Evolutionary conservation across 129 eudicot genomes (phyloP), one percentile per base, ranked within the genome.

Genomic region (Escallonia rubra): DNA sequence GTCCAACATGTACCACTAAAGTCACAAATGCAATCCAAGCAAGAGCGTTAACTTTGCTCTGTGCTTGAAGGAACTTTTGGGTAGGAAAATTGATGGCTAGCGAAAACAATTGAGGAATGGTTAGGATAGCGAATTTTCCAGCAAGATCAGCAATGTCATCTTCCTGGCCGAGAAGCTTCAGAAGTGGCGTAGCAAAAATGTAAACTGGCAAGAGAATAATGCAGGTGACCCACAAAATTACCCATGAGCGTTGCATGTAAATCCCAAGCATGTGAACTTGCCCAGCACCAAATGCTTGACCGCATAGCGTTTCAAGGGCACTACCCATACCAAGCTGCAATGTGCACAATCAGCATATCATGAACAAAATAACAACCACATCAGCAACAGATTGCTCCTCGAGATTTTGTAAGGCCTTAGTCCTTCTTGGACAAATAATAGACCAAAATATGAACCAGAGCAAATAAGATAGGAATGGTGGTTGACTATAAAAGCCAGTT

Each of bases 271-370:
- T 48, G 65, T 83, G 65, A 58, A 82, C 68, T 78, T 77, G 83
- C 52, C 83, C 85, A 2, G 86, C 84, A 23, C 94, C 94, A 44
- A 54, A 86, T 4, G 94, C 94, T 64, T 86, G 94, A n/a, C 94
- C 94, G 41, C 94, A 83, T 11, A 86, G 72, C 11, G 94, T 86
- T 71, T 86, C 94, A 1, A 80, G 79, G 23, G 94, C 94, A 73
- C 95, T 87, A 66, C 90, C 95, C 95, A 87, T 87, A 4, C 95
- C 95, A 62, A 83, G 74, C 95, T 87, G 70, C 79, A 78, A 56
- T 59, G 43, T 63, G 8, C 3, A 34, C 5, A 56, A 54, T 5
- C 34, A 23, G 1, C 34, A 23, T 23, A 23, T 23, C 34, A 23
- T 23, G 34, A 23, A 23, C 34, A 23, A 23, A 23, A 23, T 23